Evolutionary conservation across 805 yeast genomes (phyloP), one percentile per base, ranked within the genome.

Genomic region (Candida ortonii): DNA sequence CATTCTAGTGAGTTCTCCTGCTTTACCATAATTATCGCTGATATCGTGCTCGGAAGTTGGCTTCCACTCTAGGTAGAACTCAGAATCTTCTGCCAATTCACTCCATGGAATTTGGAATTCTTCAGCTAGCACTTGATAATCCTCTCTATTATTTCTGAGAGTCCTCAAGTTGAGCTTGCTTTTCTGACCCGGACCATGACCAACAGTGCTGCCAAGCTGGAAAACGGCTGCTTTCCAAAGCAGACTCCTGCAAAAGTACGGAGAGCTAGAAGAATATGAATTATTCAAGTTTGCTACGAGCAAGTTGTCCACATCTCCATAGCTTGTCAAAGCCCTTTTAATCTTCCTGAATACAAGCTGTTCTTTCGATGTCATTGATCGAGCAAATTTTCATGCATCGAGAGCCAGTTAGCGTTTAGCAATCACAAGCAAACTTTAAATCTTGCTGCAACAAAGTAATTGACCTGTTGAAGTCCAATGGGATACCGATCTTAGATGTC

Each of bases 61-160:
- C 9, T 29, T 34, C 3, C 33, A 9, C 9, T 27, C 32, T 11
- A 30, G 28, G 36, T 50, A 58, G 34, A 38, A 57, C 18, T 41
- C 49, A 15, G 49, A 47, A 22, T 53, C 55, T 6, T 22, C 17
- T 1, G 47, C 40, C n/a, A 62, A 43, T 33, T 55, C 55, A 36
- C 52, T 49, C 65, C 65, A 62, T 1, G 67, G 67, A 6, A 62
- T 50, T 4, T 42, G 44, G 29, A 56, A 55, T 19, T 54, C 57
- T 2, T 38, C 33, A 4, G 21, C n/a, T 25, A 61, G 30, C 4
- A 37, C 25, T 3, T 32, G 31, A 32, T 49, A 60, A 20, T 52
- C 38, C 12, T 34, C 22, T n/a, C 48, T 32, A 29, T 55, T 35
- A 3, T 40, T 41, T 1, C 43, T 14, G 11, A 55, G 33, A 9